These are phyloP conservation scores for Astrothelium macrocarpum DNA, from an alignment of 495 filamentous ascomycete species.

Conservation along the genomic window DNA sequence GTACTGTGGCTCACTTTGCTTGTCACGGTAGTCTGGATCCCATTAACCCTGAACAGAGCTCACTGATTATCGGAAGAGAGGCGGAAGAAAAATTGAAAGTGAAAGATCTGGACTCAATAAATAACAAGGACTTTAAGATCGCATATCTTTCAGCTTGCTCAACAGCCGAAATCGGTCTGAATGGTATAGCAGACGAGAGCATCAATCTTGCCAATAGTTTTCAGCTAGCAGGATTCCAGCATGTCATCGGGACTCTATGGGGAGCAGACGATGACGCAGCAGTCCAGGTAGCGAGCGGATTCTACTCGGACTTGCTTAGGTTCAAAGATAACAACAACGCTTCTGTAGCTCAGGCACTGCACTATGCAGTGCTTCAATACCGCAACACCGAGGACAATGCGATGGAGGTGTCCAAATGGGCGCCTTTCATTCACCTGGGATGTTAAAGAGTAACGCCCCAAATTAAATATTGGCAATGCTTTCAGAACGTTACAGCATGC, in stretches of 20 bases:
- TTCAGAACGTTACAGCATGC: too few species aligned
- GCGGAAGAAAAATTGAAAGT: not conserved
- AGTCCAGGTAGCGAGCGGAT: not conserved
- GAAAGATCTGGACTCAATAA: not conserved
- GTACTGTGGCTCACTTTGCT: not conserved
- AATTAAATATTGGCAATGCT: too few species aligned
- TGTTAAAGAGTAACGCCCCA: too few species aligned
- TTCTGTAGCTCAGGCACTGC: too few species aligned
- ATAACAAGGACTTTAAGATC: not conserved
- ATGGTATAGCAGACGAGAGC: too few species aligned
- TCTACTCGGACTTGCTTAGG: not conserved
- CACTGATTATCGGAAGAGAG: not conserved
- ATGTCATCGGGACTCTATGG: not conserved
- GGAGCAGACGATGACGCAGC: not conserved
- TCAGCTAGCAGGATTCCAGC: not conserved
- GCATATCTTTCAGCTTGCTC: not conserved
- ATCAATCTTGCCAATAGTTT: not conserved
- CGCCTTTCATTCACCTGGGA: too few species aligned
- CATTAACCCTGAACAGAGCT: not conserved
- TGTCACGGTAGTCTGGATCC: not conserved
- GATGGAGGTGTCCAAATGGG: too few species aligned
- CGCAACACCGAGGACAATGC: too few species aligned
- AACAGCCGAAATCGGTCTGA: not conserved
- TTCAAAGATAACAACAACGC: too few species aligned
- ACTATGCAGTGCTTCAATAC: too few species aligned